Evolutionary conservation across 2,329 filamentous ascomycete genomes (phyloP).

Genomic region (Colletotrichum sp.): DNA sequence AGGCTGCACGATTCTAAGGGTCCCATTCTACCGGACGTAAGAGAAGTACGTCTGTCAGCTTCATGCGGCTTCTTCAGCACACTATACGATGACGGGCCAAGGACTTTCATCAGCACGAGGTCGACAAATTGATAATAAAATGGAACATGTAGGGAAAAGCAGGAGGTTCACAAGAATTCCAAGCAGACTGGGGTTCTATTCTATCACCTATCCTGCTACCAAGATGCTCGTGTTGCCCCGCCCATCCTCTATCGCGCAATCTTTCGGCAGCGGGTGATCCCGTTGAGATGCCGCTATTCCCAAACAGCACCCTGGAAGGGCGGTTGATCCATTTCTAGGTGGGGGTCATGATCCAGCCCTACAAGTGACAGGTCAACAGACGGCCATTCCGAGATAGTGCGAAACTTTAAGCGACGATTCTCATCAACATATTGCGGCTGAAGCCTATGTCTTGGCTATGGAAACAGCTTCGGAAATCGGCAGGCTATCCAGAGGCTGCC

Average conservation of each 20-base stretch:
- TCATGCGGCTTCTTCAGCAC: background rate
- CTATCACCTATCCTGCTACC: accelerated
- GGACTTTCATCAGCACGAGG: accelerated
- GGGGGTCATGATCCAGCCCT: background rate
- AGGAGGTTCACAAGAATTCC: accelerated
- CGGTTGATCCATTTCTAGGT: background rate
- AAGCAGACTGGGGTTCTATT: accelerated
- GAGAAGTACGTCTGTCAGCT: no score
- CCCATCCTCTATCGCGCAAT: background rate
- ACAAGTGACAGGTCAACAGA: background rate
- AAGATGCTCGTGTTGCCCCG: background rate
- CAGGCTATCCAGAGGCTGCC: no score
- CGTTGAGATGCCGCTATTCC: background rate
- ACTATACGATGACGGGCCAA: background rate
- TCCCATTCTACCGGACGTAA: no score
- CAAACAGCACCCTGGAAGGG: background rate
- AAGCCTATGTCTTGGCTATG: background rate
- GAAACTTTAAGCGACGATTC: background rate
- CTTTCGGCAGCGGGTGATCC: background rate
- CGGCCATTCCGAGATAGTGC: background rate
- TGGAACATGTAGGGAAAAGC: accelerated
- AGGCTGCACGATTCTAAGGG: background rate
- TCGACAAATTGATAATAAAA: background rate
- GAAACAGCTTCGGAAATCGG: no score
- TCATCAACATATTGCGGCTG: background rate